Evolutionary conservation across 345 rosid genomes (phyloP), one percentile per base, ranked within the genome.

Genomic region (Erysimum cheiranthoides): DNA sequence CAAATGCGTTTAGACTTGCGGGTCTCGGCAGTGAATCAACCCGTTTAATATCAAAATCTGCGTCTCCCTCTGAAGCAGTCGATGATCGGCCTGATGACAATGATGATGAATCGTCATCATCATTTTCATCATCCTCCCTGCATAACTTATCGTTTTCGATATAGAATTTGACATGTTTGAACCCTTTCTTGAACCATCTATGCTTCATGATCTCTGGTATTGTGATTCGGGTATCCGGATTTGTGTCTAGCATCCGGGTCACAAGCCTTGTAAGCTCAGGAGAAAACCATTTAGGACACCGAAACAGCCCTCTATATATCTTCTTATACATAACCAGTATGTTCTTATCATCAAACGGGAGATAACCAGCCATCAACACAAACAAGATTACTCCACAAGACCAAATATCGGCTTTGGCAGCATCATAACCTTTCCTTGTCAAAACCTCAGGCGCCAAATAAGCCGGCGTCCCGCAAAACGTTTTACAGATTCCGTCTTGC

Each of bases 341-440:
- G 75, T 90, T 94, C 17, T 92, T 90, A 30, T 94, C 97, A 50
- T 84, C 89, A 72, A 94, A 92, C 2, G 97, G 98, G 75, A 94
- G 74, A 78, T 83, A 90, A 35, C 97, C 98, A 0, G 98, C 93
- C 71, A 82, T 82, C 31, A 94, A 68, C 10, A 89, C 98, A 76
- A 85, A 94, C 40, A 94, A 83, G 76, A 94, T 86, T 35, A 94
- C 86, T 12, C 97, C 98, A 32, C 97, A 90, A 0, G 98, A 89
- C 98, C 98, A 92, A 6, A 92, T 85, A 63, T 94, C 98, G 5
- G 89, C 92, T 83, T 92, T 94, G 6, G 95, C 91, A 2, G 91
- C 98, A 21, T 94, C 96, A 47, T 94, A 94, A 0, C 98, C 98
- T 61, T 73, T 88, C 79, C 89, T 61, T 6, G 84, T 79, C 69